A percentile compares a stretch with the other conserved stretches of the same genome.
These are phyloP conservation scores for Pilatotrama ljubarskyi DNA, from an alignment of 768 basidiomycete genomes.

Conservation along the genomic window DNA sequence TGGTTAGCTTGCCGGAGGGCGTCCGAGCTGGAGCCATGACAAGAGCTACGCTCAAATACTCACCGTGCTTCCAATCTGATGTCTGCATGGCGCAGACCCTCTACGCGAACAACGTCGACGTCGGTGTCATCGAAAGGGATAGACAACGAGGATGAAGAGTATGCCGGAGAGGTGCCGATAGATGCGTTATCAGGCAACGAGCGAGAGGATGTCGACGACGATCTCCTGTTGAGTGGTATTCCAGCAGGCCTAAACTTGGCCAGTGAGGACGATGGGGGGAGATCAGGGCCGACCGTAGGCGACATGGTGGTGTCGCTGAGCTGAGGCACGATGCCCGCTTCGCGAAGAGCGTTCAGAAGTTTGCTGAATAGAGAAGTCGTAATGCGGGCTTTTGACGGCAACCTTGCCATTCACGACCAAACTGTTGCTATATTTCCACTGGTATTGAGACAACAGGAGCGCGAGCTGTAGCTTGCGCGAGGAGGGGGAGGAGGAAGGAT, in stretches of 20 bases:
- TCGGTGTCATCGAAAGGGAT: conserved; percentile 39
- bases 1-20: conserved; percentile 24
- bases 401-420: conserved; percentile 14
- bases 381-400: conserved; percentile 15
- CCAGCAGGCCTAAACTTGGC: conserved; percentile 4
- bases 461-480: background rate
- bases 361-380: conserved; percentile 19
- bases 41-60: conserved; percentile 37
- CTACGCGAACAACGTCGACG: conserved; percentile 48
- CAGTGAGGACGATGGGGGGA: conserved; percentile 13
- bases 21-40: conserved; percentile 21
- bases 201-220: conserved; percentile 19
- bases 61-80: conserved; percentile 68
- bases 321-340: conserved; percentile 15
- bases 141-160: conserved; percentile 34
- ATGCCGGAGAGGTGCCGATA: conserved; percentile 28
- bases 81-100: conserved; percentile 61
- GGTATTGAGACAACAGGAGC: background rate
- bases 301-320: conserved; percentile 19
- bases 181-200: conserved; percentile 21
- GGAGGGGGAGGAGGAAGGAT: background rate
- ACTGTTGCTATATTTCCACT: background rate
- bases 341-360: conserved; percentile 20
- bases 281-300: conserved; percentile 24
- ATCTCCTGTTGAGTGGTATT: conserved; percentile 9